A percentile compares a stretch with the other conserved stretches of the same genome.
Evolutionary conservation across 768 basidiomycete species (phyloP).

Genomic region (Xerocomellus amylosporus): DNA sequence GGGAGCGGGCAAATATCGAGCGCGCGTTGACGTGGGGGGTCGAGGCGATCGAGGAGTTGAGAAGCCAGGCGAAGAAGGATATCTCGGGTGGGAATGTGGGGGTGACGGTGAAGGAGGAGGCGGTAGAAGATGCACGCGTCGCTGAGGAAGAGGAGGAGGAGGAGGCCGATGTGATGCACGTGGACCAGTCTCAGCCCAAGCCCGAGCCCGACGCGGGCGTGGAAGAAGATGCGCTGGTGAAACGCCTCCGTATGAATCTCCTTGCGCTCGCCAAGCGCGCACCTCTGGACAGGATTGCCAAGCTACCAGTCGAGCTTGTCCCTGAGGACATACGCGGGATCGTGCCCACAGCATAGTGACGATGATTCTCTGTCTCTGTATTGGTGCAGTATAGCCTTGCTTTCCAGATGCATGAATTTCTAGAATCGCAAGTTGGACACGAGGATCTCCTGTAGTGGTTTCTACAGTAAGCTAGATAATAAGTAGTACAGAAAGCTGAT

Average conservation of each 20-base stretch:
- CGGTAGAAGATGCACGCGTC: neutral
- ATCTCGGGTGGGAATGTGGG: neutral
- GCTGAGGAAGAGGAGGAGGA: neutral
- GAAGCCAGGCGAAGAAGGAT: neutral
- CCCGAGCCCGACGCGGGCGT: neutral
- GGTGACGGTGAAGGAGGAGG: slow-evolving; percentile 16
- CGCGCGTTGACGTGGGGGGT: slow-evolving; percentile 57
- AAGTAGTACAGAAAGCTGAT: slow-evolving; percentile 11
- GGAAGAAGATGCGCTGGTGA: slow-evolving; percentile 49
- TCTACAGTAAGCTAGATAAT: slow-evolving; percentile 17
- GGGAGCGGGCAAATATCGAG: slow-evolving; percentile 31
- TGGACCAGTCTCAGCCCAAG: slow-evolving; percentile 13
- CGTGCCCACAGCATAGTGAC: slow-evolving; percentile 48
- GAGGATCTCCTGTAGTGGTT: slow-evolving; percentile 1
- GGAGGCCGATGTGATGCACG: slow-evolving; percentile 14
- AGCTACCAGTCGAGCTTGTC: slow-evolving; percentile 60
- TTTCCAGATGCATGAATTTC: neutral
- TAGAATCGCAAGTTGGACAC: slow-evolving; percentile 4
- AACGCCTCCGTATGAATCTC: slow-evolving; percentile 66
- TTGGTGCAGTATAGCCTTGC: neutral
- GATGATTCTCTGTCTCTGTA: neutral
- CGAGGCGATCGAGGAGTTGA: slow-evolving; percentile 45
- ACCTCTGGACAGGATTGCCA: slow-evolving; percentile 67
- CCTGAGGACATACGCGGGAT: slow-evolving; percentile 62
- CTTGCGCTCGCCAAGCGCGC: slow-evolving; percentile 76